Percentiles rank a stretch among this genome's conserved stretches.
phyloP scores from a whole-genome alignment of 2,329 filamentous ascomycete species.

The Verticillium albo-atrum region DNA sequence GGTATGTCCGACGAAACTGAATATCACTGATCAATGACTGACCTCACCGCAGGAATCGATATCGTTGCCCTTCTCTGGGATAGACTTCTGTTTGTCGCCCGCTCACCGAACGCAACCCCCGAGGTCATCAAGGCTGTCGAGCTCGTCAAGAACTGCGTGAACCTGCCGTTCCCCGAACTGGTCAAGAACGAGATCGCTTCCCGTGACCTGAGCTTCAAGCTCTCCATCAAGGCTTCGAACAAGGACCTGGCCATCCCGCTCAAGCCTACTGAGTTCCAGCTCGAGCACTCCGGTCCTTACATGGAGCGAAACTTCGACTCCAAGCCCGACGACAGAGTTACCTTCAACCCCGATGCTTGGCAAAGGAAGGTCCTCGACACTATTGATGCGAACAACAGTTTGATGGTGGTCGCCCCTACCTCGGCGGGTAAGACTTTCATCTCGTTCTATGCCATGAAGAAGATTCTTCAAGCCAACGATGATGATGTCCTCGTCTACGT shows the following conservation, averaged over 20 bases:
- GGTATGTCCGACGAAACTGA: too few species aligned
- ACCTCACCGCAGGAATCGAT: background rate
- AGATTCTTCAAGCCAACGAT: conserved; percentile 63
- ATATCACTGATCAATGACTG: background rate
- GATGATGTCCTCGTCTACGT: conserved; percentile 73
- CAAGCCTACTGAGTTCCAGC: conserved; percentile 51
- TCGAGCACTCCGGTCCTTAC: conserved; percentile 66
- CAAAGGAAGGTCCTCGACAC: conserved; percentile 69
- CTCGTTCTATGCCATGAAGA: conserved; percentile 79
- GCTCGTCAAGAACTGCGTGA: background rate
- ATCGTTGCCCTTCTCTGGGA: conserved; percentile 16
- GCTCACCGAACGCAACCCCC: background rate
- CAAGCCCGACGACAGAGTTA: conserved; percentile 59
- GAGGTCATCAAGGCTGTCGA: background rate
- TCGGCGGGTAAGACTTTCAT: conserved; percentile 82
- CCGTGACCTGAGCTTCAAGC: background rate
- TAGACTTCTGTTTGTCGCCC: background rate
- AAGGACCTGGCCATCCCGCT: conserved; percentile 11
- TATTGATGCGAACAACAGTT: conserved; percentile 64
- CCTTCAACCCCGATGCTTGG: conserved; percentile 72
- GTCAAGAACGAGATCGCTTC: background rate
- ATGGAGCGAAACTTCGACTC: conserved; percentile 72
- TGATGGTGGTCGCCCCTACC: conserved; percentile 74
- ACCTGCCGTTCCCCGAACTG: background rate
- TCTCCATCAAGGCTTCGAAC: background rate